A percentile compares a stretch with the other conserved stretches of the same genome.
These are phyloP conservation scores for Ehretia macrophylla DNA, from an alignment of 257 asterid genomes.

Conservation along the genomic window DNA sequence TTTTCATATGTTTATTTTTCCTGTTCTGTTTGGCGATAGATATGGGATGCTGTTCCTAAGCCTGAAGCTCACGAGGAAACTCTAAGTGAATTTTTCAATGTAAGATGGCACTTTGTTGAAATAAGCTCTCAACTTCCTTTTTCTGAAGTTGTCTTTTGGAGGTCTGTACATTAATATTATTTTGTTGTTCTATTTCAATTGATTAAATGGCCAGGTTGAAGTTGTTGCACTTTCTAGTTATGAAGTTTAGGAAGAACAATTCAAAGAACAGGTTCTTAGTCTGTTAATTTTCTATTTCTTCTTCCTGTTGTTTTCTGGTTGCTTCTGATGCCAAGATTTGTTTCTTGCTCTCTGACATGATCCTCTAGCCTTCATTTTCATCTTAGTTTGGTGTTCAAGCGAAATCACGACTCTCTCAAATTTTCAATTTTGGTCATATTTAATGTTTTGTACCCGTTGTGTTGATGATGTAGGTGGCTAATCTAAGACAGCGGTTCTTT, in stretches of 20 bases:
- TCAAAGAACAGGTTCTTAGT: conserved; percentile 65
- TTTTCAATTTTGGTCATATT: neutral
- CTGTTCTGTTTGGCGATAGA: conserved; percentile 34
- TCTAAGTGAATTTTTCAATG: conserved; percentile 91
- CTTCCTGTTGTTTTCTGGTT: neutral
- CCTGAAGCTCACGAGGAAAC: conserved; percentile 90
- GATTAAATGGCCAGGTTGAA: conserved; percentile 53
- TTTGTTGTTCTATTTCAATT: conserved; percentile 4
- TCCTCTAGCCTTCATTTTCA: too few relatives aligned
- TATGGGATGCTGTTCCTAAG: conserved; percentile 98
- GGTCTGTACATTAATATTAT: neutral
- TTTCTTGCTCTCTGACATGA: neutral
- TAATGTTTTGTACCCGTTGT: conserved; percentile 3
- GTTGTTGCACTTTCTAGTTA: conserved; percentile 81
- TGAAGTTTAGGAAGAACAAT: conserved; percentile 86
- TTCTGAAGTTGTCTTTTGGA: too few relatives aligned
- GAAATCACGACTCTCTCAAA: too few relatives aligned
- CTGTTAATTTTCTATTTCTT: neutral
- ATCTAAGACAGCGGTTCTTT: conserved; percentile 65
- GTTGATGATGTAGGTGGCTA: conserved; percentile 55
- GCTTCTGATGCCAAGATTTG: neutral
- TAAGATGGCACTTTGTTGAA: conserved; percentile 35
- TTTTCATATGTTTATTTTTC: conserved; percentile 13
- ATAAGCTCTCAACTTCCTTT: neutral
- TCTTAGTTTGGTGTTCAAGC: neutral